Base-by-base conservation (phyloP, 148 eudicot species). In the Beta vulgaris region DNA sequence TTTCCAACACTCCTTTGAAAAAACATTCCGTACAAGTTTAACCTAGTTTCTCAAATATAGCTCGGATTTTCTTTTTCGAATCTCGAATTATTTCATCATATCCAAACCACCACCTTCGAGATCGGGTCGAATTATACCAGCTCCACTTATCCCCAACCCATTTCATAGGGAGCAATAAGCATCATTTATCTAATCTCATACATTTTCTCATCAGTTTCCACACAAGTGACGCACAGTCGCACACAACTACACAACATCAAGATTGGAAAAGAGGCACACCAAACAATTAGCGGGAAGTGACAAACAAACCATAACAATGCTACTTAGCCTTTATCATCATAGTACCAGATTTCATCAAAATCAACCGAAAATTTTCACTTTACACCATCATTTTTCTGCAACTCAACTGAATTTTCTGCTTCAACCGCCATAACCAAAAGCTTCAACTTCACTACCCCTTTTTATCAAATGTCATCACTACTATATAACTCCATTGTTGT, bases 401-500 rank as follows among this genome's bases (percentile, higher is more conserved):
- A 31, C 31, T 1, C 58, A 76, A 76, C 68, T 76, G 46, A 57
- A 36, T 58, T 74, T 57, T 42, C 25, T 57, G 48, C 64, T 51
- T 49, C 11, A 10, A 37, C 82, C 71, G 74, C 69, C 59, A 55
- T 75, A 26, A 54, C 71, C 18, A 26, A n/a, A n/a, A 42, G 42
- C 61, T 71, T 66, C 28, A 66, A 65, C 42, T 32, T 51, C 25
- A 19, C 48, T 0, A 2, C 13, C 13, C 48, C 13, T 4, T 43
- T 16, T 25, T 39, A 36, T 37, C 37, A n/a, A 58, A 62, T 10
- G 72, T 70, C 76, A 62, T 53, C 82, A 32, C 76, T 75, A 32
- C 76, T 75, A 80, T 80, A 34, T 75, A 80, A 69, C 39, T 21
- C 78, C 64, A 6, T 29, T 61, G 7, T 26, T 61, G 65, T 35